A percentile compares a stretch with the other conserved stretches of the same genome.
Conservation (phyloP, 371 early-diverging fungal genomes). For the Syncephalis plumigaleata region DNA sequence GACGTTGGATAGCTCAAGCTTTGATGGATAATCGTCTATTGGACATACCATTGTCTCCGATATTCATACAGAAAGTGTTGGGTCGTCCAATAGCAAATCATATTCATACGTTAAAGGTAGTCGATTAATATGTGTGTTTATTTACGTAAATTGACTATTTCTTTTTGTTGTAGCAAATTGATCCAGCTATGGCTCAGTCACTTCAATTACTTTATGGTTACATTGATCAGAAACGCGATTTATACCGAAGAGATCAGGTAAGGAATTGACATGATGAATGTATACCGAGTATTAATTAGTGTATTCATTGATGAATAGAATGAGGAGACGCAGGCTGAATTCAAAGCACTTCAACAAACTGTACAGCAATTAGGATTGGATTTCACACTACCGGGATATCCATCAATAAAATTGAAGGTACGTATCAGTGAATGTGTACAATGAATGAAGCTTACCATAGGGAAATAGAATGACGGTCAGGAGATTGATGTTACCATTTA, state of each 20-base stretch:
- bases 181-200: slow-evolving; percentile 49
- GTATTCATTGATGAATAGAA: slow-evolving; percentile 14
- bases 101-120: no score
- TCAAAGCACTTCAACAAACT: slow-evolving; percentile 25
- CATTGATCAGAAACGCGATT: slow-evolving; percentile 24
- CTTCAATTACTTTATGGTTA: slow-evolving; percentile 37
- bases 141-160: no score
- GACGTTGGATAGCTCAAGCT: slow-evolving; percentile 78
- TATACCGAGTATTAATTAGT: no score
- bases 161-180: slow-evolving; percentile 51
- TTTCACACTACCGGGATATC: slow-evolving; percentile 71
- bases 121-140: no score
- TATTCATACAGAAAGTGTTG: slow-evolving; percentile 53
- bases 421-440: no score
- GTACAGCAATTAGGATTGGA: slow-evolving; percentile 45
- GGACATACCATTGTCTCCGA: slow-evolving; percentile 60
- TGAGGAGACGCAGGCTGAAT: slow-evolving; percentile 15
- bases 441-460: neutral
- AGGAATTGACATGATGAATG: no score
- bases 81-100: slow-evolving; percentile 5
- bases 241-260: slow-evolving; percentile 24
- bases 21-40: slow-evolving; percentile 74
- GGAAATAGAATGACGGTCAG: slow-evolving; percentile 19
- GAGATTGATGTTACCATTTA: slow-evolving; percentile 45
- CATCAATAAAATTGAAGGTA: slow-evolving; percentile 33